phyloP scores from a whole-genome alignment of 2,329 filamentous ascomycete genomes.

The Didymella exigua region DNA sequence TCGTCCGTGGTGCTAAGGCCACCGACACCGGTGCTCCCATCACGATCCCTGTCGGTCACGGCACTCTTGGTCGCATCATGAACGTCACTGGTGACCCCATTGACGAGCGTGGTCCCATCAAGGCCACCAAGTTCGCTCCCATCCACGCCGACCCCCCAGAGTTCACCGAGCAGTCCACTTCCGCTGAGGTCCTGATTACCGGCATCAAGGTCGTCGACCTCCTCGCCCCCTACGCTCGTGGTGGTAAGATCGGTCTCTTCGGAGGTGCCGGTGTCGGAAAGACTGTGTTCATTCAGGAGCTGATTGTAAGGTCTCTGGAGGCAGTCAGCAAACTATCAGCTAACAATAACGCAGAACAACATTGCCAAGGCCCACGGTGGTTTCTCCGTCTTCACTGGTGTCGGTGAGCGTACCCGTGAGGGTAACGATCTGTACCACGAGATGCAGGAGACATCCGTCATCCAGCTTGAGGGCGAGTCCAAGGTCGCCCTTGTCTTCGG shows the following conservation, averaged over 20 bases:
- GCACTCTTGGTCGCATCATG: slow-evolving; percentile 97
- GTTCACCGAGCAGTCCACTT: slow-evolving; percentile 95
- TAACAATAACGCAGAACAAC: slow-evolving; percentile 75
- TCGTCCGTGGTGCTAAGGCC: slow-evolving; percentile 86
- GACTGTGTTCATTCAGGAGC: slow-evolving; percentile 99
- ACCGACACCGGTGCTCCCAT: slow-evolving; percentile 93
- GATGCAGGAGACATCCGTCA: slow-evolving; percentile 99
- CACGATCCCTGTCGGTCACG: slow-evolving; percentile 91
- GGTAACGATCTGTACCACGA: slow-evolving; percentile 99
- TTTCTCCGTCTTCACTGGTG: slow-evolving; percentile 99
- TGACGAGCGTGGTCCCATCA: slow-evolving; percentile 98
- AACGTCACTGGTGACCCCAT: slow-evolving; percentile 99
- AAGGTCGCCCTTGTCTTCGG: slow-evolving; percentile 99
- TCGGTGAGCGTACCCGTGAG: slow-evolving; percentile 99
- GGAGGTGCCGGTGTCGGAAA: slow-evolving; percentile 99
- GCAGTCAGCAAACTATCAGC: neutral
- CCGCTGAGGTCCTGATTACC: slow-evolving; percentile 94
- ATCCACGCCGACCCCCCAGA: slow-evolving; percentile 93
- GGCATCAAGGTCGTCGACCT: slow-evolving; percentile 99
- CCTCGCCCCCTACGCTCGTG: slow-evolving; percentile 98
- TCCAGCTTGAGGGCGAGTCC: slow-evolving; percentile 98
- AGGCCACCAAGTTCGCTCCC: slow-evolving; percentile 81
- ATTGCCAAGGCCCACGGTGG: slow-evolving; percentile 99
- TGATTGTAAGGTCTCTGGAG: slow-evolving; percentile 71
- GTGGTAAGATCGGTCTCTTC: slow-evolving; percentile 99